phyloP scores from a whole-genome alignment of 176 grass and related monocot species.

The Oryza nivara region DNA sequence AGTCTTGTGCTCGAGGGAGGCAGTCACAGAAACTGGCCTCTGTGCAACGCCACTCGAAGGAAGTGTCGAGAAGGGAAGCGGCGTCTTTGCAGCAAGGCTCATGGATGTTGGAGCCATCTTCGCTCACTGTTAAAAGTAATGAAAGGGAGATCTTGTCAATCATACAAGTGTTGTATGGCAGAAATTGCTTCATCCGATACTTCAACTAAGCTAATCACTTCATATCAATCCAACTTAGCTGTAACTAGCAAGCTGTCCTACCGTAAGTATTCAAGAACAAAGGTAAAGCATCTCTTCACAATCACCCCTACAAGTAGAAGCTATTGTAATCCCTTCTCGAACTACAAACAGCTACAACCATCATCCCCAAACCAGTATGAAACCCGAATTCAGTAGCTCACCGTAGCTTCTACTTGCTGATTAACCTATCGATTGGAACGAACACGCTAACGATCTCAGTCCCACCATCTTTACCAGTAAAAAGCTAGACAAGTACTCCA shows the following conservation, averaged over 20 bases:
- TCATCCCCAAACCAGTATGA: not conserved
- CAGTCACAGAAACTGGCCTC: conserved; percentile 59
- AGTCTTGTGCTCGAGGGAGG: conserved; percentile 68
- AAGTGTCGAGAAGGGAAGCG: conserved; percentile 46
- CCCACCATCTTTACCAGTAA: not conserved
- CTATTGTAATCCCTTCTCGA: not conserved
- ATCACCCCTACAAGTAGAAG: not conserved
- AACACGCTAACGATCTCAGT: not conserved
- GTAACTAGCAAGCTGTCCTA: no score
- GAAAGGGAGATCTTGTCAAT: not conserved
- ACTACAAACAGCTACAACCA: not conserved
- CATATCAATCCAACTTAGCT: not conserved
- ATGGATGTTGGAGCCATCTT: conserved; percentile 73
- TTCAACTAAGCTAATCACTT: not conserved
- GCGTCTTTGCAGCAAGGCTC: conserved; percentile 57
- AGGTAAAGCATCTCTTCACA: not conserved
- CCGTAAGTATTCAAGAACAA: no score
- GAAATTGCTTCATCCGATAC: not conserved
- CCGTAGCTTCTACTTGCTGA: not conserved
- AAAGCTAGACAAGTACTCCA: not conserved
- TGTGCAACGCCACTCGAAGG: conserved; percentile 45
- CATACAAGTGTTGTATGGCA: conserved; percentile 8
- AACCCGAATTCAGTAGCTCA: not conserved
- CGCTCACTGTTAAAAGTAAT: conserved; percentile 39
- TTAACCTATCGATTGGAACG: not conserved